Percentiles rank a stretch among this genome's conserved stretches.
Conservation (phyloP, 2,329 filamentous ascomycete genomes). For the Trichothecium roseum region DNA sequence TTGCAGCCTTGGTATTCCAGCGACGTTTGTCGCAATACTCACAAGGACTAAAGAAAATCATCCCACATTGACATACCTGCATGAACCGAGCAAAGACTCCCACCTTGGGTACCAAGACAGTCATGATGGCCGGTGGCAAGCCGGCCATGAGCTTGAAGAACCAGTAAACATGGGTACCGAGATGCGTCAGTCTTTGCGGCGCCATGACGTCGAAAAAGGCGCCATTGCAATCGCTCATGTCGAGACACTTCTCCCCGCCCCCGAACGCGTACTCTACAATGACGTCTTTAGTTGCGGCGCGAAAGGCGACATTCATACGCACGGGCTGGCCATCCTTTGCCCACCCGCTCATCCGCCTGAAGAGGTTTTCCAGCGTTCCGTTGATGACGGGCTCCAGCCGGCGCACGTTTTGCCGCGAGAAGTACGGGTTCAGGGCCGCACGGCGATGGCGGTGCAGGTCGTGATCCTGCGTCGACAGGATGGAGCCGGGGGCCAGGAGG, state of each 20-base stretch:
- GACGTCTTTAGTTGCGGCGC: constrained; percentile 9
- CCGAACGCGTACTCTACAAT: constrained; percentile 10
- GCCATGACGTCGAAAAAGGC: constrained; percentile 14
- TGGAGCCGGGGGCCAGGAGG: constrained; percentile 2
- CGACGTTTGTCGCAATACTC: too few relatives aligned
- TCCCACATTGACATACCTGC: neutral
- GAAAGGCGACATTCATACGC: constrained; percentile 4
- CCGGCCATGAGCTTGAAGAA: constrained; percentile 9
- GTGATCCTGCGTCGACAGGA: constrained; percentile 11
- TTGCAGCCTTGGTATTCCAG: too few relatives aligned
- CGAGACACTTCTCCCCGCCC: constrained; percentile 12
- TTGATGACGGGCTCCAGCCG: constrained; percentile 7
- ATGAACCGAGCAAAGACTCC: constrained; percentile 5
- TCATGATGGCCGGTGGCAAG: constrained; percentile 10
- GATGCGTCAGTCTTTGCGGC: constrained; percentile 8
- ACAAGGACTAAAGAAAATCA: neutral
- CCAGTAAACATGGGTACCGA: constrained; percentile 12
- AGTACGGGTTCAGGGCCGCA: constrained; percentile 11
- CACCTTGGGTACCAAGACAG: constrained; percentile 8
- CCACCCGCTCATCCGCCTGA: constrained; percentile 6
- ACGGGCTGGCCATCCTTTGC: constrained; percentile 2
- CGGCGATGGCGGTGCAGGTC: constrained; percentile 11
- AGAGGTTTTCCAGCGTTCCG: constrained; percentile 2
- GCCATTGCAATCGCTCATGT: constrained; percentile 17
- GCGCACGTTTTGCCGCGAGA: constrained; percentile 11